Base-by-base conservation (phyloP, 208 protist genomes). In the Trypanosoma brucei region DNA sequence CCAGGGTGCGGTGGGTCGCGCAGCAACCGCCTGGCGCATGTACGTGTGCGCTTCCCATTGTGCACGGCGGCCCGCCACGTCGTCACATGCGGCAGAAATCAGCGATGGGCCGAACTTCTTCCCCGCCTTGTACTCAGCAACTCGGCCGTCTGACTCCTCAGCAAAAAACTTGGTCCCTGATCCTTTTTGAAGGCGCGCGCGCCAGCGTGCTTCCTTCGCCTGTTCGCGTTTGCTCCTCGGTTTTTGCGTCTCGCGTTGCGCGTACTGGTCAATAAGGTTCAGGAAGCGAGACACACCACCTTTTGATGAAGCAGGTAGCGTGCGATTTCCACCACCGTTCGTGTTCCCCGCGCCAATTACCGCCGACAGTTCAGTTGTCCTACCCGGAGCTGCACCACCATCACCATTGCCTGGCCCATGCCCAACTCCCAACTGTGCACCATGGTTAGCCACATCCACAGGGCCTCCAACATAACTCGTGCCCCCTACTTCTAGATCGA, bases 1-100 rank as follows among this genome's bases (percentile, higher is more conserved):
- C 86, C 89, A 95, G 34, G 89, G 89, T 0, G 86, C 75, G 36
- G 78, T 72, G 0, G 80, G 76, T 70, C 75, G 65, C 60, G 79
- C 80, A 14, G 73, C 49, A 1, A 65, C 45, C 14, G 89, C 77
- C 54, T 88, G 53, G 14, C 49, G 51, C 55, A 62, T 70, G 39
- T 89, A 84, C 77, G 84, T 80, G 54, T 63, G 55, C 2, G 81
- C 81, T 6, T 72, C 76, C 84, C 86, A 93, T 67, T 67, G 70
- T 3, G 77, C 72, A 50, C 83, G 74, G 3, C 86, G 82, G 7
- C 5, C 61, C 0, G 62, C 75, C 3, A 84, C 58, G 3, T 60
- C 37, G 40, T 70, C 55, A 1, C 53, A 38, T 31, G 59, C 44
- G 11, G 42, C 42, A 14, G 42, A 46, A 13, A 83, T 63, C 30